phyloP scores from a whole-genome alignment of 1,139 yeast species.

The Lodderomyces orthopsilosis region DNA sequence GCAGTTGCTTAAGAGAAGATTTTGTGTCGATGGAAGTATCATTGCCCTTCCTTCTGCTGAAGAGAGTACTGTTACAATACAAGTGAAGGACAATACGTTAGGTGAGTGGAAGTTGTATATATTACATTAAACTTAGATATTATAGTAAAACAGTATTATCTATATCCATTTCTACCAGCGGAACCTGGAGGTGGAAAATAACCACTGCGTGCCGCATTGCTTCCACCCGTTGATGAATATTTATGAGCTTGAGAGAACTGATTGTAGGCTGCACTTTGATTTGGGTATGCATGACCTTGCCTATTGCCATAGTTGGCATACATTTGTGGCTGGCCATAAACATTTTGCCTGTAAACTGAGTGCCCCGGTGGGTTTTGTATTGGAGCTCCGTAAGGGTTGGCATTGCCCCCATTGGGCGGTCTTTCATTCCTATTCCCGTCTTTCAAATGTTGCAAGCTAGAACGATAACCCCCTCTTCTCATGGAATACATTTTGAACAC shows the following conservation, averaged over 20 bases:
- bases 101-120: slow-evolving; percentile 24
- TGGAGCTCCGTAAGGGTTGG: slow-evolving; percentile 2
- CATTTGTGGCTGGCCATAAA: background rate
- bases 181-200: slow-evolving; percentile 13
- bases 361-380: slow-evolving; percentile 1
- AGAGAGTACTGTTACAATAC: slow-evolving; percentile 18
- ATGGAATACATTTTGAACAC: slow-evolving; percentile 31
- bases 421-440: slow-evolving; percentile 6
- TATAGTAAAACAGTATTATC: slow-evolving; percentile 11
- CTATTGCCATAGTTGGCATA: background rate
- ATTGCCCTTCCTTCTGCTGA: slow-evolving; percentile 25
- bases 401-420: background rate
- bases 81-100: slow-evolving; percentile 20
- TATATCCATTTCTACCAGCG: slow-evolving; percentile 19
- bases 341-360: no score
- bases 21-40: slow-evolving; percentile 57
- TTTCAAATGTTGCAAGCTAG: slow-evolving; percentile 23
- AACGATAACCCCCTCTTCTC: slow-evolving; percentile 44
- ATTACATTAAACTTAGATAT: slow-evolving; percentile 5
- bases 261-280: background rate
- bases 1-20: slow-evolving; percentile 28
- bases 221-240: slow-evolving; percentile 4
- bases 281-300: background rate
- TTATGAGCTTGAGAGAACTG: background rate
- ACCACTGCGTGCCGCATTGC: slow-evolving; percentile 11